Conservation (phyloP, 108 stramenopile genomes). For the Ochromonas danica region DNA sequence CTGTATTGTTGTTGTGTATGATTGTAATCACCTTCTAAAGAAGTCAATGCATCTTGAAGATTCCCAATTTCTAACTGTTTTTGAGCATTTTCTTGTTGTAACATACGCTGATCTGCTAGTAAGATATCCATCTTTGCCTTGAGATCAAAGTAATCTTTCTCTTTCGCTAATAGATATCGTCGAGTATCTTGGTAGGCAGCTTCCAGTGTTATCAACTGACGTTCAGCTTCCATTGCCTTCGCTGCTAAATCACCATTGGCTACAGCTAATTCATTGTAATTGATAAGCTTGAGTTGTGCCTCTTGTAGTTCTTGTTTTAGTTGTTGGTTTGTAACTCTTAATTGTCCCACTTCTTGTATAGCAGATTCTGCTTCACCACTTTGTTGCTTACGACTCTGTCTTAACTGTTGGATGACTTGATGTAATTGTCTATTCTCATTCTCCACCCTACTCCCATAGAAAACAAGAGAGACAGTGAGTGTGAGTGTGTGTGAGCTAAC, state of each 20-base stretch:
- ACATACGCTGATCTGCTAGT: not conserved
- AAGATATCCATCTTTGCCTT: not conserved
- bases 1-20: not conserved
- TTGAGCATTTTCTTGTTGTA: conserved; percentile 1
- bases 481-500: too few relatives aligned
- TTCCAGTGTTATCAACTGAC: too few relatives aligned
- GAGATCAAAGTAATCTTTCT: not conserved
- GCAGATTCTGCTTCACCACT: not conserved
- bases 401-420: conserved; percentile 17
- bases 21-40: not conserved
- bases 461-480: too few relatives aligned
- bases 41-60: not conserved
- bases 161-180: not conserved
- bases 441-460: not conserved
- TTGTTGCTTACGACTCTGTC: not conserved
- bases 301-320: not conserved
- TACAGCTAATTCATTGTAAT: too few relatives aligned
- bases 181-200: not conserved
- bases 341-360: not conserved
- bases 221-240: too few relatives aligned
- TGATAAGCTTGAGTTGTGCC: not conserved
- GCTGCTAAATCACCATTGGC: too few relatives aligned
- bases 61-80: not conserved
- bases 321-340: not conserved
- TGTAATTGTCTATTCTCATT: conserved; percentile 22